Base-by-base conservation (phyloP, 768 basidiomycete genomes). In the Serpula lacrymans region DNA sequence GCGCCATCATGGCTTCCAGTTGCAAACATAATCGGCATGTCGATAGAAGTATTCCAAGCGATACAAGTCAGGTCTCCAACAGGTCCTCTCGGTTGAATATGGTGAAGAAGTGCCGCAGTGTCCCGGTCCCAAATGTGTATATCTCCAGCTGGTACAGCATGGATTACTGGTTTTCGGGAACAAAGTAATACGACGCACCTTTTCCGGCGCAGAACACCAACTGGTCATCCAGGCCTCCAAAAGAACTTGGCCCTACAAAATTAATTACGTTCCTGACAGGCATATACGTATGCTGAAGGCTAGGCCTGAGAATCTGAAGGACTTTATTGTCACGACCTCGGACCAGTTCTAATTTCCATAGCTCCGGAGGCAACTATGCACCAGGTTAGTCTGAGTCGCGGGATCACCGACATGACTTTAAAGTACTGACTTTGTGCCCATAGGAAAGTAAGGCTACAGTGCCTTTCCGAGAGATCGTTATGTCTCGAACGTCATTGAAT, bases 111-210 rank as follows among this genome's bases (percentile, higher is more conserved):
- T 7, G 78, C 71, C 5, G 77, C 88, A 10, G 83, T 84, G 61
- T 89, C 86, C 43, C 80, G 77, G 52, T 91, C 88, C 88, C 88
- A 91, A 10, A 90, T 85, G 53, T 87, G 82, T 10, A 91, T 81
- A 51, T 88, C 84, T 3, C 88, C 88, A 45, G 76, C 88, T 88
- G 45, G 25, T 17, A 33, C 30, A 16, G 28, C 42, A n/a, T n/a
- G 29, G 47, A 13, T 41, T 25, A 28, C 40, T 4, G 29, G 22
- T 4, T 27, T 29, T 22, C 7, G 4, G n/a, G 8, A 16, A 28
- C 17, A 21, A 23, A 22, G 33, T 20, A 8, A 12, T 24, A 24
- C 17, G 13, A 51, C 61, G 27, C 36, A 78, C 87, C 72, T 76
- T 90, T 88, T 6, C 82, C 80, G 27, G 83, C 82, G 51, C 87